Evolutionary conservation across 2,329 filamentous ascomycete species (phyloP).

Genomic region (Pseudogymnoascus sp.): DNA sequence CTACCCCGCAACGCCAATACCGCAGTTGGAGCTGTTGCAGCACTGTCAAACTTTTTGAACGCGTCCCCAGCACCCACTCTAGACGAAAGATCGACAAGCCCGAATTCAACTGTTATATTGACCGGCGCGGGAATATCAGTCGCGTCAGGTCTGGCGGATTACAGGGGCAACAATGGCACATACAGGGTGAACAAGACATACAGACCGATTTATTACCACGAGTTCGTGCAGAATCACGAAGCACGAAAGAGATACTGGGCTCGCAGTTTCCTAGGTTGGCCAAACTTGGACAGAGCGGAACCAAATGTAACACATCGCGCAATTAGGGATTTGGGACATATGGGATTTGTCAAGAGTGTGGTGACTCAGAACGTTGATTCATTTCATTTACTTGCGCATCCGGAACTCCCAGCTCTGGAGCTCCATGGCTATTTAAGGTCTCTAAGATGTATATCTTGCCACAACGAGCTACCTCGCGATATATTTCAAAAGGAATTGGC

Average conservation of each 20-base stretch:
- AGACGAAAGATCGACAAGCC: conserved; percentile 30
- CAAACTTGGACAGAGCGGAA: conserved; percentile 64
- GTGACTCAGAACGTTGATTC: conserved; percentile 98
- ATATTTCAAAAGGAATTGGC: conserved; percentile 69
- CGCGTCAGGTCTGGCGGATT: conserved; percentile 86
- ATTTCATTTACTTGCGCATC: conserved; percentile 74
- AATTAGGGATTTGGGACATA: conserved; percentile 58
- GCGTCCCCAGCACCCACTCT: conserved; percentile 44
- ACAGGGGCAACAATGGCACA: conserved; percentile 80
- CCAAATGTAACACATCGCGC: conserved; percentile 77
- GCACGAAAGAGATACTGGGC: conserved; percentile 93
- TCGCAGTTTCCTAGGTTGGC: conserved; percentile 87
- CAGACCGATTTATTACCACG: conserved; percentile 84
- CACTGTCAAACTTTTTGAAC: conserved; percentile 67
- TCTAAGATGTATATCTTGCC: conserved; percentile 73
- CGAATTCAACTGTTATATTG: conserved; percentile 47
- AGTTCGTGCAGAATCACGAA: conserved; percentile 76
- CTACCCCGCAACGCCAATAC: conserved; percentile 65
- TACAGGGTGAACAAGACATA: conserved; percentile 89
- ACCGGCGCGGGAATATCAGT: conserved; percentile 90
- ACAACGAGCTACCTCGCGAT: conserved; percentile 58
- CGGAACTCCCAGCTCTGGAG: conserved; percentile 65
- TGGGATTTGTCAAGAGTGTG: conserved; percentile 66
- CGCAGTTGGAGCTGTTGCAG: conserved; percentile 63
- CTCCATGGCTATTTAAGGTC: conserved; percentile 84